Evolutionary conservation across 345 rosid genomes (phyloP).

Genomic region (Carallia brachiata): DNA sequence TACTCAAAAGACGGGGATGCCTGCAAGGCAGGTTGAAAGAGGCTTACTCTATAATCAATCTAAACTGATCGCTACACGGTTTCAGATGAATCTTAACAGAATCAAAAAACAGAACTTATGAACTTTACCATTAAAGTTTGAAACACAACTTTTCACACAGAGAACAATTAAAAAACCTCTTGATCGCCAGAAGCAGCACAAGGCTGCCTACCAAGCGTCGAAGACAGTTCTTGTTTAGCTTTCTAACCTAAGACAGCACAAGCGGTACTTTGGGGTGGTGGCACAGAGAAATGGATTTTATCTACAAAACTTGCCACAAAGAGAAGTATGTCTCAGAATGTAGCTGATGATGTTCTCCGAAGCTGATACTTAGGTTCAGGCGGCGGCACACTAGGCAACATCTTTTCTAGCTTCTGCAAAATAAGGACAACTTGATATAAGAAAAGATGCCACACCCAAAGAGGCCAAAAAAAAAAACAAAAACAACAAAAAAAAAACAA

Average conservation of each 20-base stretch:
- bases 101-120: no score
- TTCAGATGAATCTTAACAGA: no score
- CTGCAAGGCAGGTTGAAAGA: no score
- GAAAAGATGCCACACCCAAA: neutral
- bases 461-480: neutral
- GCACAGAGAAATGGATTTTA: constrained; percentile 1
- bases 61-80: no score
- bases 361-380: constrained; percentile 38
- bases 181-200: neutral
- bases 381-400: constrained; percentile 22
- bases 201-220: neutral
- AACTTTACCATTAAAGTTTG: no score
- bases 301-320: constrained; percentile 20
- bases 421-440: neutral
- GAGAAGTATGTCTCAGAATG: constrained; percentile 16
- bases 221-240: neutral
- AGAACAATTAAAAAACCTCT: no score
- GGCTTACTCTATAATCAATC: no score
- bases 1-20: no score
- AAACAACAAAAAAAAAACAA: neutral
- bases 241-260: neutral
- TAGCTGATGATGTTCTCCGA: constrained; percentile 34
- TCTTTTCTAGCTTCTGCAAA: constrained; percentile 29
- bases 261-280: neutral
- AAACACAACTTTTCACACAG: no score